phyloP scores from a whole-genome alignment of 2,329 filamentous ascomycete species.

The Orbilia ellipsospora region DNA sequence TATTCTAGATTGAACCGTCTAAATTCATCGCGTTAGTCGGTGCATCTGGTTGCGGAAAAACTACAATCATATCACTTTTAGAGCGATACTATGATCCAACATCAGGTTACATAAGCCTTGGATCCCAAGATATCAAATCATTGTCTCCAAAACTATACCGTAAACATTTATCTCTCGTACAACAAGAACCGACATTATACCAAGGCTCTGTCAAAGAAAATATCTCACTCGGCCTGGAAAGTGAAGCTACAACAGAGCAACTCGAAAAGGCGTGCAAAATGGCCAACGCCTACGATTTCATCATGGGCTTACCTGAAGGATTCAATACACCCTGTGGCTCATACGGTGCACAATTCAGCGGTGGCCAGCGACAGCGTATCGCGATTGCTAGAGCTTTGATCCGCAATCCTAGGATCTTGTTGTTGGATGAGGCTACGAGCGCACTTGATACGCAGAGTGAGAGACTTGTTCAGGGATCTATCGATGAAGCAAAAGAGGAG shows the following conservation, averaged over 20 bases:
- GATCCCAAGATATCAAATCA: constrained; percentile 67
- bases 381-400: constrained; percentile 77
- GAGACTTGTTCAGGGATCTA: constrained; percentile 66
- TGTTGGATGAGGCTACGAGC: constrained; percentile 79
- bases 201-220: constrained; percentile 63
- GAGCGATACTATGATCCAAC: constrained; percentile 73
- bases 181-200: constrained; percentile 66
- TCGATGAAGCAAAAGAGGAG: constrained; percentile 57
- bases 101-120: constrained; percentile 68
- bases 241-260: constrained; percentile 67
- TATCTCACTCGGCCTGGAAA: constrained; percentile 63
- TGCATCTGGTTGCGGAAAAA: constrained; percentile 68
- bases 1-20: constrained; percentile 63
- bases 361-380: constrained; percentile 78
- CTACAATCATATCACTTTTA: constrained; percentile 63
- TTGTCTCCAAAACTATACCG: constrained; percentile 63
- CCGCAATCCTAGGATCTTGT: constrained; percentile 72
- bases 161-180: constrained; percentile 64
- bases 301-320: constrained; percentile 73
- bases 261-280: constrained; percentile 69
- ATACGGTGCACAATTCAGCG: constrained; percentile 73
- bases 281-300: constrained; percentile 78
- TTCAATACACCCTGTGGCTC: constrained; percentile 76
- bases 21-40: constrained; percentile 70
- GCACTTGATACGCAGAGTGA: constrained; percentile 68